phyloP scores from a whole-genome alignment of 306 rosid genomes.

The Ziziphus jujuba region DNA sequence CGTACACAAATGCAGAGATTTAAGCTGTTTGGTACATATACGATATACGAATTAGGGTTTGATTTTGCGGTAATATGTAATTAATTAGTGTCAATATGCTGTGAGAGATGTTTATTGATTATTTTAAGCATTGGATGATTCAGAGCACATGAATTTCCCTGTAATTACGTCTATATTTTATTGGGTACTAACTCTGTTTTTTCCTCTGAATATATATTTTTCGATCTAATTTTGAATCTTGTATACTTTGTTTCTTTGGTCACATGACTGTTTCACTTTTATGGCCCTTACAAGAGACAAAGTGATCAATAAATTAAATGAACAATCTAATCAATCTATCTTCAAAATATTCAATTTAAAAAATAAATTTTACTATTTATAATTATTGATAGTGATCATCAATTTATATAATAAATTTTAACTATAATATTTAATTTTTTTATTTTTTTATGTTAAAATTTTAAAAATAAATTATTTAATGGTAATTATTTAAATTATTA shows the following conservation, averaged over 20 bases:
- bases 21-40: too few species aligned
- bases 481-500: too few species aligned
- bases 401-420: too few species aligned
- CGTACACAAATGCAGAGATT: slow-evolving; percentile 24
- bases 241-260: not conserved
- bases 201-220: not conserved
- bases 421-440: too few species aligned
- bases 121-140: slow-evolving; percentile 19
- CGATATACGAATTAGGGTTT: too few species aligned
- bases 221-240: too few species aligned
- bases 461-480: too few species aligned
- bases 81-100: not conserved
- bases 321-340: not conserved
- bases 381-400: too few species aligned
- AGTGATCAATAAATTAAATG: not conserved
- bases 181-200: slow-evolving; percentile 4
- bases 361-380: too few species aligned
- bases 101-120: slow-evolving; percentile 18
- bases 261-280: slow-evolving; percentile 20
- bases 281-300: not conserved
- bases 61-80: too few species aligned
- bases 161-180: not conserved
- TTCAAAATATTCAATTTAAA: too few species aligned
- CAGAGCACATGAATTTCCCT: slow-evolving; percentile 28
- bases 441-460: too few species aligned